Evolutionary conservation across 2,329 filamentous ascomycete species (phyloP), one percentile per base, ranked within the genome.

Genomic region (Coniochaeta sp.): DNA sequence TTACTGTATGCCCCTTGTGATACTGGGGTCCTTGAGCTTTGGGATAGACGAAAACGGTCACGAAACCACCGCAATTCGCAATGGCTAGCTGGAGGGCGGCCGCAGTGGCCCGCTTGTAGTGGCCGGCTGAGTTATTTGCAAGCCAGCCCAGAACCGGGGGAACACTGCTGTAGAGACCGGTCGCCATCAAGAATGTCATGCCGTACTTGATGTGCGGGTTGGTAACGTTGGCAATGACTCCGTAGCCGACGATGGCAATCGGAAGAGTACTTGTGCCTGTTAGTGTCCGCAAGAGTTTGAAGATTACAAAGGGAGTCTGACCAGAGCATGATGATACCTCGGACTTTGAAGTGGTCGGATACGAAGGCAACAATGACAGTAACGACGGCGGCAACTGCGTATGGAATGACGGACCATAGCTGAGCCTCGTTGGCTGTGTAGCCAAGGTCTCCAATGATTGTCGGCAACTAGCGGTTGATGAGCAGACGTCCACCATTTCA

Each of bases 21-120:
- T 83, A 89, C 58, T 79, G 74, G 0, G 86, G 85, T 0, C 76
- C 79, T 58, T 89, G 76, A 0, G 66, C 69, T 57, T 77, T 77
- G 2, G 83, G 84, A 64, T 89, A 89, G 5, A 85, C 80, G 67
- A 88, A 88, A 0, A 81, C 79, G 1, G 56, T 58, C 2, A 89
- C 85, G 64, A 89, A 88, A 0, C 87, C 87, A 54, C 86, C 86
- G 8, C 79, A 82, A 64, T 90, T 89, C 0, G 86, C 87, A 64
- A 89, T 83, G 1, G 82, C 82, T 28, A 89, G 75, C 70, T 89
- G 86, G 65, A 89, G 66, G 0, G 82, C 87, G 1, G 82, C 83
- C 0, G 86, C 87, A 0, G 87, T 89, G 0, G 88, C 87, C 16
- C 87, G 76, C 70, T 89, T 90, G 67, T 89, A 89, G 67, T 90